Base-by-base conservation (phyloP, 768 basidiomycete genomes). In the Exidia glandulosa region DNA sequence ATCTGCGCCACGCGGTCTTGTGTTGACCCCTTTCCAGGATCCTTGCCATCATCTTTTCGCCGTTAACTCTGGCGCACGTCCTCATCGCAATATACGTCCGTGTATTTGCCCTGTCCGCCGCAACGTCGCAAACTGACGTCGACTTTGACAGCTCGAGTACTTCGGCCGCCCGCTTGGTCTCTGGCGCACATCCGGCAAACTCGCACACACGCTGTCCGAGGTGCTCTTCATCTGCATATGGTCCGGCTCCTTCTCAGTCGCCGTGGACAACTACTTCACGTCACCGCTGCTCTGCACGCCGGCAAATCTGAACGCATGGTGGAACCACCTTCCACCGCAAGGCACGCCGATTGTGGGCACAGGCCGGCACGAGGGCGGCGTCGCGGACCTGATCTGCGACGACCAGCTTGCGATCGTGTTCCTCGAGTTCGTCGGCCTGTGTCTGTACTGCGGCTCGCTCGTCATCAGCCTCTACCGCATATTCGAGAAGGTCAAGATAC, bases 221-320 rank as follows among this genome's bases (percentile, higher is more conserved):
- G 87, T 93, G 50, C 76, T 91, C 59, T 93, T 91, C 70, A 92
- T 93, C 65, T 94, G 92, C 72, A 82, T 87, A n/a, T 95, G 92
- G 91, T 91, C 90, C 60, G 88, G 90, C 32, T 85, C 88, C 16
- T 79, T 94, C 58, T 90, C 90, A 19, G 85, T 94, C 58, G 84
- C 82, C 63, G 91, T 94, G 73, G 90, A 94, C 77, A 91, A 95
- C 68, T 92, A 86, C 72, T 92, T 94, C 74, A 94, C 91, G 3
- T 89, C 90, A 2, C 74, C 84, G 27, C 81, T 94, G 52, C 85
- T 88, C 32, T 95, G 93, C 66, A 81, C 87, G 0, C 75, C 84
- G 2, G 66, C 73, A 3, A 78, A 79, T 23, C 75, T 72, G 37
- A 84, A 77, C 16, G 76, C 83, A 23, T 94, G 90, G 90, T 93